Percentiles rank a stretch among this genome's conserved stretches.
phyloP scores from a whole-genome alignment of 2,329 filamentous ascomycete genomes.

The Albifimbria verrucaria region DNA sequence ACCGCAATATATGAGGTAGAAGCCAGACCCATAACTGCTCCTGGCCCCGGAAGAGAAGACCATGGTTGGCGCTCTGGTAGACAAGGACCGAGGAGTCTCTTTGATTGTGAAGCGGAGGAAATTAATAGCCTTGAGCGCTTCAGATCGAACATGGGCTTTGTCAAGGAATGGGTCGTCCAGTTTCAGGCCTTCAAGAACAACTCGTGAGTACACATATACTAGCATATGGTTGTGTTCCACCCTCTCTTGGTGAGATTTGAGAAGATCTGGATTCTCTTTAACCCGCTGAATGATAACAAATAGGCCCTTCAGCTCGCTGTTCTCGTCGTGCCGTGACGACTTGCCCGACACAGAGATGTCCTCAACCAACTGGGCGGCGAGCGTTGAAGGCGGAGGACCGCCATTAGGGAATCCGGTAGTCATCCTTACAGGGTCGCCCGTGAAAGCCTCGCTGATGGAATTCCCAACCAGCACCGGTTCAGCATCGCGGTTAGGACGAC shows the following conservation, averaged over 20 bases:
- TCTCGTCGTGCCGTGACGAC: constrained; percentile 61
- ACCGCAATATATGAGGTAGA: constrained; percentile 53
- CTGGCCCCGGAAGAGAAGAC: constrained; percentile 48
- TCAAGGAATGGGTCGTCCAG: constrained; percentile 67
- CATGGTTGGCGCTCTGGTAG: constrained; percentile 35
- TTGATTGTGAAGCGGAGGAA: constrained; percentile 73
- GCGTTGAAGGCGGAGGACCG: constrained; percentile 67
- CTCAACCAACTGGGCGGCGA: constrained; percentile 83
- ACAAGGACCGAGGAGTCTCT: constrained; percentile 67
- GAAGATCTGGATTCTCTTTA: constrained; percentile 46
- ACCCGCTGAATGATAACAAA: constrained; percentile 53
- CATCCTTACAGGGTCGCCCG: constrained; percentile 10
- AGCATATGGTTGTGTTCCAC: constrained; percentile 79
- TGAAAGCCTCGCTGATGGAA: constrained; percentile 13
- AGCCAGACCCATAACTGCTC: constrained; percentile 66
- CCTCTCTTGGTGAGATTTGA: constrained; percentile 63
- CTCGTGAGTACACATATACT: constrained; percentile 77
- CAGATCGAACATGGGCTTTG: constrained; percentile 49
- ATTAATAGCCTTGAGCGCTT: constrained; percentile 69
- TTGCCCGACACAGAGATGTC: constrained; percentile 67
- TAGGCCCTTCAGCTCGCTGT: constrained; percentile 72
- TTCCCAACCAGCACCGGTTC: constrained; percentile 24
- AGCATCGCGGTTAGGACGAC: constrained; percentile 17
- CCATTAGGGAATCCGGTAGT: constrained; percentile 13
- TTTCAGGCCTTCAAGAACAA: constrained; percentile 68